These are phyloP conservation scores for Digitaria exilis DNA, from an alignment of 202 grass and related monocot species.

Conservation along the genomic window DNA sequence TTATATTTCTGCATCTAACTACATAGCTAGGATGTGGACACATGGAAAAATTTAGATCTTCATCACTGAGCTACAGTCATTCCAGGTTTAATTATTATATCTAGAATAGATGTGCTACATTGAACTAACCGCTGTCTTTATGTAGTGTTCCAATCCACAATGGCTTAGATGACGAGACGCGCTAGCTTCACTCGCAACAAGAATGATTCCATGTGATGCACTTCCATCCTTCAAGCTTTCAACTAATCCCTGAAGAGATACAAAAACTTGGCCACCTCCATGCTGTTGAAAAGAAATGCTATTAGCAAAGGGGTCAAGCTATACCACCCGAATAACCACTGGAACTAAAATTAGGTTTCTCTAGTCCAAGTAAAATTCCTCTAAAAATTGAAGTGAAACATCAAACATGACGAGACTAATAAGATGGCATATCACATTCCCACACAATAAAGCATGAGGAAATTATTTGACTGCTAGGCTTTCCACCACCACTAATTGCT, in stretches of 20 bases:
- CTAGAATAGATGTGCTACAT: background rate
- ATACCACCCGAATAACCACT: slow-evolving; percentile 2
- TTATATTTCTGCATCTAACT: background rate
- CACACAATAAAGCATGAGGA: background rate
- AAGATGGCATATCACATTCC: slow-evolving; percentile 8
- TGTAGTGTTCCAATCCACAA: slow-evolving; percentile 68
- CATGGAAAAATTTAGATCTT: background rate
- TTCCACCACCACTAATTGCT: background rate
- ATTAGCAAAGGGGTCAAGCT: background rate
- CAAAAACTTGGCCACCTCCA: slow-evolving; percentile 93
- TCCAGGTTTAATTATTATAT: slow-evolving; percentile 24
- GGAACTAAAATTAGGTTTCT: background rate
- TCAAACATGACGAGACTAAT: slow-evolving; percentile 17
- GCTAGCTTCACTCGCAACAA: slow-evolving; percentile 69
- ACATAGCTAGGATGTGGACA: slow-evolving; percentile 18
- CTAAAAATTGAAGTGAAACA: background rate
- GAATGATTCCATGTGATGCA: slow-evolving; percentile 63
- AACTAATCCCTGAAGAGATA: slow-evolving; percentile 74
- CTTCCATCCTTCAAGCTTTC: slow-evolving; percentile 62
- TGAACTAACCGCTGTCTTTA: slow-evolving; percentile 73
- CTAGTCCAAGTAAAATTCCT: background rate
- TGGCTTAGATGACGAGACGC: slow-evolving; percentile 78
- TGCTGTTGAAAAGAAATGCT: slow-evolving; percentile 54
- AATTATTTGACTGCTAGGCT: slow-evolving; percentile 15
- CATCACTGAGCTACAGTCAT: background rate